Evolutionary conservation across 441 rosid genomes (phyloP).

Genomic region (Syzygium syzygioides): DNA sequence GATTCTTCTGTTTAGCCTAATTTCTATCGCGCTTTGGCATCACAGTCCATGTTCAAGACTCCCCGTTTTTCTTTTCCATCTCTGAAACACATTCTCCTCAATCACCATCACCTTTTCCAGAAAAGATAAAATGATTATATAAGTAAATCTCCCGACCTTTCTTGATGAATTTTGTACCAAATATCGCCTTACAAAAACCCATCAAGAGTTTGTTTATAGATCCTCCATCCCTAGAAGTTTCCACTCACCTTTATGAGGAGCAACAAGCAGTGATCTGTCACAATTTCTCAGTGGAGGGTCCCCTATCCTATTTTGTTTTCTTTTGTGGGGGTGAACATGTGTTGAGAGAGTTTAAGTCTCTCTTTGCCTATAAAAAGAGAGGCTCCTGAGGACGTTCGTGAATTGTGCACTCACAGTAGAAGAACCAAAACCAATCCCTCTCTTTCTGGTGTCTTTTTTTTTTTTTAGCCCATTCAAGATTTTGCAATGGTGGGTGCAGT

Average conservation of each 20-base stretch:
- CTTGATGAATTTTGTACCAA: neutral
- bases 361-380: slow-evolving; percentile 26
- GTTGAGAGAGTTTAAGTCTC: neutral
- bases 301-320: neutral
- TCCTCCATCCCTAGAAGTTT: slow-evolving; percentile 13
- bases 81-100: neutral
- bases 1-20: too few relatives aligned
- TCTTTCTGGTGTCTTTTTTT: neutral
- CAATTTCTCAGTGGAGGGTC: slow-evolving; percentile 29
- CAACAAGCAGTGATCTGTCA: slow-evolving; percentile 15
- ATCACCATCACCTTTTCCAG: slow-evolving; percentile 25
- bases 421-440: neutral
- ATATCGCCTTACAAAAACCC: neutral
- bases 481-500: slow-evolving; percentile 22
- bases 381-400: slow-evolving; percentile 5
- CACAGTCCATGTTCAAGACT: slow-evolving; percentile 16
- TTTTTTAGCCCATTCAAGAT: neutral
- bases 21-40: too few relatives aligned
- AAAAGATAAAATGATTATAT: neutral
- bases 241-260: slow-evolving; percentile 15
- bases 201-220: neutral
- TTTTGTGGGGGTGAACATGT: neutral
- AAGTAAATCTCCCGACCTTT: neutral
- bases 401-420: neutral
- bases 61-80: neutral